phyloP scores from a whole-genome alignment of 495 filamentous ascomycete genomes.

The Neurospora intermedia region DNA sequence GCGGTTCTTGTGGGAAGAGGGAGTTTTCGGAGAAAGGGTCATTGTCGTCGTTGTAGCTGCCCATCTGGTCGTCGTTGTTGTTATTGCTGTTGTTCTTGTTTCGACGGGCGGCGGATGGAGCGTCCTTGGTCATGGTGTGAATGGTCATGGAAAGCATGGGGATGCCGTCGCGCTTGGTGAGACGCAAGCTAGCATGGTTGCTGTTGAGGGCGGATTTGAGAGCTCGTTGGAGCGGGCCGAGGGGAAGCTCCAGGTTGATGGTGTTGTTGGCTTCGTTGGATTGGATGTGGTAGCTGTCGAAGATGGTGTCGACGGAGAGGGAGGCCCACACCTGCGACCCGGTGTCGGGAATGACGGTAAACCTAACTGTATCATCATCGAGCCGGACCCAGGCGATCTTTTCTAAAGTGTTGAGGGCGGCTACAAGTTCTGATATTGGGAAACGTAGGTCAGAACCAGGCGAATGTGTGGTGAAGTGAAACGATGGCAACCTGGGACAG shows the following conservation, averaged over 20 bases:
- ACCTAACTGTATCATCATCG: slow-evolving; percentile 72
- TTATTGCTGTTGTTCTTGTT: slow-evolving; percentile 12
- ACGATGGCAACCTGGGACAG: neutral
- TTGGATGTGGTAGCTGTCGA: slow-evolving; percentile 79
- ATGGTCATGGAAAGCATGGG: slow-evolving; percentile 83
- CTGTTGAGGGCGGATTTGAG: slow-evolving; percentile 74
- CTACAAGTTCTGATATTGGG: slow-evolving; percentile 55
- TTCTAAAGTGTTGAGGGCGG: slow-evolving; percentile 75
- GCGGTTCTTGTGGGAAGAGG: slow-evolving; percentile 34
- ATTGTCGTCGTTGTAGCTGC: slow-evolving; percentile 13
- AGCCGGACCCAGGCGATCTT: slow-evolving; percentile 92
- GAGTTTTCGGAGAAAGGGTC: slow-evolving; percentile 28
- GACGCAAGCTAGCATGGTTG: slow-evolving; percentile 66
- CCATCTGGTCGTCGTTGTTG: slow-evolving; percentile 9
- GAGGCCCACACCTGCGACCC: slow-evolving; percentile 92
- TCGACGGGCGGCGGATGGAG: slow-evolving; percentile 7
- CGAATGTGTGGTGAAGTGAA: neutral
- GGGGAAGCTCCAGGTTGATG: slow-evolving; percentile 91
- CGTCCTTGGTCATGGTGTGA: slow-evolving; percentile 45
- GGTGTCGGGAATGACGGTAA: slow-evolving; percentile 88
- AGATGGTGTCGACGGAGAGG: slow-evolving; percentile 65
- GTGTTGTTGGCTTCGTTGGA: slow-evolving; percentile 69
- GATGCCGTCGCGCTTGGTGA: slow-evolving; percentile 82
- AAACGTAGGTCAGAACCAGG: slow-evolving; percentile 1
- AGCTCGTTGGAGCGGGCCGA: slow-evolving; percentile 68